Percentiles rank a stretch among this genome's conserved stretches.
These are phyloP conservation scores for Eudorina sp. DNA, from an alignment of 139 green algal genomes.

Conservation along the genomic window DNA sequence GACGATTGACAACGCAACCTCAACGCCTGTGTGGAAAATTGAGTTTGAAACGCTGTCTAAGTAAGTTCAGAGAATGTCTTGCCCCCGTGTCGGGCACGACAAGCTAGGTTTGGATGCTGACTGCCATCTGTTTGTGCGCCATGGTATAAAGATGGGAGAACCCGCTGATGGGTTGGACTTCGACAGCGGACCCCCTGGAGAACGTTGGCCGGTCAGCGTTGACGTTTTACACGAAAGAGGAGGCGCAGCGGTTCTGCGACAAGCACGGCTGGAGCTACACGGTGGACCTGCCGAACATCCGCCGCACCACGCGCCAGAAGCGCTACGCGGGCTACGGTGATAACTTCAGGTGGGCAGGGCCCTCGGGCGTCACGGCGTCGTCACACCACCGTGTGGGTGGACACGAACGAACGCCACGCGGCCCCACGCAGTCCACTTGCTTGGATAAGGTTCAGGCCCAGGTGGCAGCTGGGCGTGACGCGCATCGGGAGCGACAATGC, in stretches of 20 bases:
- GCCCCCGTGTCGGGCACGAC: too few species aligned
- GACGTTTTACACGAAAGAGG: conserved; percentile 83
- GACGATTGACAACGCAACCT: conserved; percentile 59
- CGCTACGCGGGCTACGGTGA: conserved; percentile 83
- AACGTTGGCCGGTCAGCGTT: conserved; percentile 76
- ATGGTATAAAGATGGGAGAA: conserved; percentile 93
- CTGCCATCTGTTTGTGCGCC: too few species aligned
- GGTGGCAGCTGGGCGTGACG: too few species aligned
- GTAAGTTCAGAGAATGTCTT: conserved; percentile 51
- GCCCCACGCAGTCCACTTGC: too few species aligned
- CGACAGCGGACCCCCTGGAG: conserved; percentile 89
- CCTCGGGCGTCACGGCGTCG: too few species aligned
- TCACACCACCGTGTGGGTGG: background rate
- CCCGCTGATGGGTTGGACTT: conserved; percentile 98
- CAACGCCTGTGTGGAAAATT: conserved; percentile 81
- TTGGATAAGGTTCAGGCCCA: too few species aligned
- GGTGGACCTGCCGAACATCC: conserved; percentile 76
- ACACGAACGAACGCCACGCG: too few species aligned
- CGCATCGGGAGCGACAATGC: too few species aligned
- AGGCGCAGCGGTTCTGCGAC: conserved; percentile 76
- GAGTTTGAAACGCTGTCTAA: conserved; percentile 78
- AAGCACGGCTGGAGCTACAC: conserved; percentile 82
- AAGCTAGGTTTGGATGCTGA: too few species aligned
- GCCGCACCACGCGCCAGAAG: conserved; percentile 65
- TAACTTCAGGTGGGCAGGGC: conserved; percentile 78